Evolutionary conservation across 352 stramenopile genomes (phyloP).

Genomic region (Phytophthora agathidicida): DNA sequence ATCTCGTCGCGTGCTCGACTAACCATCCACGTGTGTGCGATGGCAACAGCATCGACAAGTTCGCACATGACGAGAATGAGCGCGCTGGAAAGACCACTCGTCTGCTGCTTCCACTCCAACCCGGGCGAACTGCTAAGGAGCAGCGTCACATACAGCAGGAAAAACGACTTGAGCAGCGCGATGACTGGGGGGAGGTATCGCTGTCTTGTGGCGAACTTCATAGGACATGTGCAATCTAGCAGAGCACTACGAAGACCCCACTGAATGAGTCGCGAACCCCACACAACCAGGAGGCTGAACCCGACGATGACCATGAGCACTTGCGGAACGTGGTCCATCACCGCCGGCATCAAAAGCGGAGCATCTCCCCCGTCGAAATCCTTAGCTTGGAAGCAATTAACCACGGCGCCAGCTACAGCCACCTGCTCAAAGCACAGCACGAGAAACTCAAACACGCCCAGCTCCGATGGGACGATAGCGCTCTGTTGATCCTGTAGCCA

Average conservation of each 20-base stretch:
- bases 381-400: slow-evolving; percentile 39
- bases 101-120: slow-evolving; percentile 35
- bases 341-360: slow-evolving; percentile 20
- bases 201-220: slow-evolving; percentile 27
- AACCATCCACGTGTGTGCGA: slow-evolving; percentile 31
- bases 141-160: slow-evolving; percentile 29
- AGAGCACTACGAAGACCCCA: slow-evolving; percentile 29
- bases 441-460: slow-evolving; percentile 40
- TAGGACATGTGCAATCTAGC: slow-evolving; percentile 20
- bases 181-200: slow-evolving; percentile 34
- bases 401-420: slow-evolving; percentile 33
- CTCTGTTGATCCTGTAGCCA: slow-evolving; percentile 31
- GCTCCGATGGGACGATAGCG: slow-evolving; percentile 27
- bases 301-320: slow-evolving; percentile 30
- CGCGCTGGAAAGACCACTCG: slow-evolving; percentile 29
- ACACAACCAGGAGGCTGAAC: slow-evolving; percentile 30
- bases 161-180: slow-evolving; percentile 34
- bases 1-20: slow-evolving; percentile 26
- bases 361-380: slow-evolving; percentile 23
- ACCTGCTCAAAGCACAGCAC: slow-evolving; percentile 44
- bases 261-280: slow-evolving; percentile 27
- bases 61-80: slow-evolving; percentile 39
- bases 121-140: slow-evolving; percentile 12
- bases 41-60: slow-evolving; percentile 29
- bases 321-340: slow-evolving; percentile 31